Evolutionary conservation across 2,329 filamentous ascomycete species (phyloP), one percentile per base, ranked within the genome.

Genomic region (Penicillium verrucosum): DNA sequence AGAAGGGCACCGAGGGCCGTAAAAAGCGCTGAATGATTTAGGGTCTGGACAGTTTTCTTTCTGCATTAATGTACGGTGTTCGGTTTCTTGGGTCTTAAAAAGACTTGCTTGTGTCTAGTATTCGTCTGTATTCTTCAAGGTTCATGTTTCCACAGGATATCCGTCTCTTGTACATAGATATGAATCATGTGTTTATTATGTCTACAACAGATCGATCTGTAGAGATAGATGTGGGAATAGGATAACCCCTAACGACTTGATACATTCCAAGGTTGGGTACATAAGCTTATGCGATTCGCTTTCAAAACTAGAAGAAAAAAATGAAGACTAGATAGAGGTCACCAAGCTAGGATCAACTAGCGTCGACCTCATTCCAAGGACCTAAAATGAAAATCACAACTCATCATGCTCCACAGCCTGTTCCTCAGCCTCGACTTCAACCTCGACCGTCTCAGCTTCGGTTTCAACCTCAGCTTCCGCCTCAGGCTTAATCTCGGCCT

Each of bases 381-480:
- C 6, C n/a, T 23, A 21, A 18, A 38, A 11, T n/a, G 38, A 32
- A 38, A 32, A 38, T 69, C 66, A 76, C 62, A 76, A 71, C 57
- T 82, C 77, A 36, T 78, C 77, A 58, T 81, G 77, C 27, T 76
- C 73, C 18, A 74, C 72, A 25, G 68, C 67, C 12, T 76, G 67
- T 23, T 76, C 68, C 63, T 78, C 73, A 61, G 77, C 73, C 49
- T 71, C 51, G 2, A 21, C 67, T 30, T 66, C 60, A 43, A 62
- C 32, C 44, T 69, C 56, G 16, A 56, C 45, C 51, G 67, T 25
- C 40, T 51, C 61, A 47, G 49, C 59, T 59, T 64, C 59, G n/a
- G 69, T 61, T 21, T 76, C 68, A 18, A 75, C 67, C 64, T 78
- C 72, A 63, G 77, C 73, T 50, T 71, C 43, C 0, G 32, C 14